Evolutionary conservation across 257 asterid genomes (phyloP).

Genomic region (Forsythia suspensa): DNA sequence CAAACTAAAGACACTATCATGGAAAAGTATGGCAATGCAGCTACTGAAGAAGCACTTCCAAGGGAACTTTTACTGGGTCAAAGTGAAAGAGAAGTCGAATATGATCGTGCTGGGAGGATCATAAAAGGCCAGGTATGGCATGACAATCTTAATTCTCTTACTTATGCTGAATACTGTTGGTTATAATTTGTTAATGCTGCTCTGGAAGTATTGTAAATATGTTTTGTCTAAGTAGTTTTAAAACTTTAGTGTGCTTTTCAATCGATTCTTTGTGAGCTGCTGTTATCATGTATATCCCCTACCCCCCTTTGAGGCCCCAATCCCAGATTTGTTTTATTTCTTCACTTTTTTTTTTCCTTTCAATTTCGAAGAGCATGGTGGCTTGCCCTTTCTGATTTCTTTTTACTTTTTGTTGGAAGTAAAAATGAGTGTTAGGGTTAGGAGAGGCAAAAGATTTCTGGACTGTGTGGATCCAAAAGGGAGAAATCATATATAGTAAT

Average conservation of each 20-base stretch:
- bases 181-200: not conserved
- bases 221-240: not conserved
- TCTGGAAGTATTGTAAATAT: not conserved
- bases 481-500: not conserved
- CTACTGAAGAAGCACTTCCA: constrained; percentile 82
- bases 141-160: not conserved
- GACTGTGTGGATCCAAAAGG: not conserved
- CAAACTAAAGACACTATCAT: constrained; percentile 81
- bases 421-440: not conserved
- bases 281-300: no score
- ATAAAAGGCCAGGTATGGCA: constrained; percentile 89
- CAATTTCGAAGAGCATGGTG: not conserved
- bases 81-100: constrained; percentile 87
- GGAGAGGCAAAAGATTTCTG: not conserved
- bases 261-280: not conserved
- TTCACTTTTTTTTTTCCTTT: no score
- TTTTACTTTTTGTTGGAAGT: not conserved
- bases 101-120: constrained; percentile 96
- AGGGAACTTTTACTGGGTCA: constrained; percentile 93
- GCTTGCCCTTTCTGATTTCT: not conserved
- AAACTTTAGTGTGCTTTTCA: no score
- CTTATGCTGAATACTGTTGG: not conserved
- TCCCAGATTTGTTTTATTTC: no score
- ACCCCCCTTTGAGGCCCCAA: no score
- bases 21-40: constrained; percentile 98